phyloP scores from a whole-genome alignment of 2,329 filamentous ascomycete genomes.

The Decorospora gaudefroyi region DNA sequence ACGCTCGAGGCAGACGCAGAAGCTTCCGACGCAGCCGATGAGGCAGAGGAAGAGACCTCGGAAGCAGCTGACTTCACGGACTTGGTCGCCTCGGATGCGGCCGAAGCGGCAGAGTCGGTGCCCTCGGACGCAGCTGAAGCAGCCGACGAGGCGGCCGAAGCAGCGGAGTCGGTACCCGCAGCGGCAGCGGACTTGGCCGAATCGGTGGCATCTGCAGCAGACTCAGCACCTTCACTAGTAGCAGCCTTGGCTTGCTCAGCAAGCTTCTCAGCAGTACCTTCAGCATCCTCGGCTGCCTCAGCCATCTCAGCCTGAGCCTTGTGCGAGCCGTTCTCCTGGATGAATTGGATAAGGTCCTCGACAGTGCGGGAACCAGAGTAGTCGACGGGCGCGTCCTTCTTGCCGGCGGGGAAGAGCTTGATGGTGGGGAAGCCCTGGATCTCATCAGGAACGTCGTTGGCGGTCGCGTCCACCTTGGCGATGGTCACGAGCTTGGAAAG shows the following conservation, averaged over 20 bases:
- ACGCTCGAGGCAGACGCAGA: conserved; percentile 20
- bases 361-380: conserved; percentile 87
- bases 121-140: conserved; percentile 45
- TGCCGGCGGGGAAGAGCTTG: conserved; percentile 92
- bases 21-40: conserved; percentile 35
- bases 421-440: conserved; percentile 98
- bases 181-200: conserved; percentile 53
- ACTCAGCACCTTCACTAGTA: conserved; percentile 45
- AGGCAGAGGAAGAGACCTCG: conserved; percentile 35
- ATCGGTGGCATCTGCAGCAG: conserved; percentile 39
- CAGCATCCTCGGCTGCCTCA: conserved; percentile 48
- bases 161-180: conserved; percentile 45
- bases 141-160: conserved; percentile 39
- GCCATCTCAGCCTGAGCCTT: conserved; percentile 67
- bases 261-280: conserved; percentile 47
- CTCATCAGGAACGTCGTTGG: conserved; percentile 96
- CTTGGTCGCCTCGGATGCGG: conserved; percentile 42
- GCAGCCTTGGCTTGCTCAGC: conserved; percentile 49
- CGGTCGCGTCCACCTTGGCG: conserved; percentile 93
- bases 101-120: conserved; percentile 46
- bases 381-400: conserved; percentile 81
- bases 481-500: conserved; percentile 64
- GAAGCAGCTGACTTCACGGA: conserved; percentile 42
- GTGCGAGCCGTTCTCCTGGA: conserved; percentile 94
- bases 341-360: conserved; percentile 88